Base-by-base conservation (phyloP, 1,139 yeast species). In the Pichia sp. region DNA sequence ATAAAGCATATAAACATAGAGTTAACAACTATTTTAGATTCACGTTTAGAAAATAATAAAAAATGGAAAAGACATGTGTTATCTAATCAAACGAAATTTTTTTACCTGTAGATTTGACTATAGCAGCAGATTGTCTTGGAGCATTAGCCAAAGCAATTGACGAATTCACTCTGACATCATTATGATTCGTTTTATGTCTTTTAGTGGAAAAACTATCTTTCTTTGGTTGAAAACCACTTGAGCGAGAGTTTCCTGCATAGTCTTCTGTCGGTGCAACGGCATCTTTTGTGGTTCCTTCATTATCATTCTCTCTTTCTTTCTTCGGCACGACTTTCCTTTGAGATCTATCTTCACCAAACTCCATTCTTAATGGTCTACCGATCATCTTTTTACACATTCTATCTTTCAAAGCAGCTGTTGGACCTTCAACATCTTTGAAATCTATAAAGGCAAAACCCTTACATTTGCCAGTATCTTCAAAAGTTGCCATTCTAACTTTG, bases 391-490 rank as follows among this genome's bases (percentile, higher is more conserved):
- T 75, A 47, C 88, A 78, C 18, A 72, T 55, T 57, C 79, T 83
- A 48, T 88, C 91, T 51, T 74, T 79, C 48, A 91, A 68, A 0
- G 96, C 97, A 34, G 71, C 69, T 0, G 94, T 84, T 34, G 96
- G 89, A 4, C 93, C 89, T 24, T 74, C 75, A 49, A 82, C 84
- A 51, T 80, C 81, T 52, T 69, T 74, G 65, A 89, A 91, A 62
- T 91, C 98, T 32, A 91, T 66, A 57, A 91, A 91, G 1, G 96
- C 91, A 68, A 89, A 91, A 2, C 98, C 98, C 61, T 91, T 91
- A 67, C 97, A 91, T 60, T 88, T 89, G 1, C 97, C 97, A 33
- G 84, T 69, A 58, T 91, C 98, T 64, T 91, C 91, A 61, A 91
- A 91, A 8, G 98, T 89, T 2, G 97, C 97, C 95, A 89, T 89